phyloP scores from a whole-genome alignment of 2,329 filamentous ascomycete genomes.

The Pseudomassariella vexata region DNA sequence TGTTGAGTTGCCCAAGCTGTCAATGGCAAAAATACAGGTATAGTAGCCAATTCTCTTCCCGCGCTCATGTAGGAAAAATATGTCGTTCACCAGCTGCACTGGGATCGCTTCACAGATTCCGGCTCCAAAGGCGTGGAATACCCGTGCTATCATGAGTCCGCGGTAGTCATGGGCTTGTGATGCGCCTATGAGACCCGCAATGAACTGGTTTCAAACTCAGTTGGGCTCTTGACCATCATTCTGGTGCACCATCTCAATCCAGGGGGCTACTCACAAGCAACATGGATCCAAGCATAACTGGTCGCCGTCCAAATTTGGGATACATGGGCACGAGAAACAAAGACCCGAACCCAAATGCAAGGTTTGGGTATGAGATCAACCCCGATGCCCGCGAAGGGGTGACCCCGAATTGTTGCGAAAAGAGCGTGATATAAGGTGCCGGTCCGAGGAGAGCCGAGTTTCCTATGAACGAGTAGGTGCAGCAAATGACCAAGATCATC shows the following conservation, averaged over 20 bases:
- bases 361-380: conserved; percentile 54
- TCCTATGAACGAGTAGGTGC: conserved; percentile 52
- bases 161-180: conserved; percentile 28
- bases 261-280: conserved; percentile 20
- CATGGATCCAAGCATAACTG: conserved; percentile 35
- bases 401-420: conserved; percentile 44
- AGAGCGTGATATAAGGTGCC: conserved; percentile 52
- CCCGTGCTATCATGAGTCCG: conserved; percentile 31
- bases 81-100: conserved; percentile 38
- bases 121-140: conserved; percentile 33
- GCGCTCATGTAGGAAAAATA: conserved; percentile 40
- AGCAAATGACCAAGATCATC: conserved; percentile 47
- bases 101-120: conserved; percentile 39
- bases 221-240: too few species aligned
- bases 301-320: conserved; percentile 38
- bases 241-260: too few species aligned
- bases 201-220: conserved; percentile 22
- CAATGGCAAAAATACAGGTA: conserved; percentile 34
- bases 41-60: conserved; percentile 54
- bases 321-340: conserved; percentile 53
- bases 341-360: conserved; percentile 53
- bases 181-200: conserved; percentile 31
- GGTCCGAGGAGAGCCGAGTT: conserved; percentile 52
- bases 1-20: too few species aligned
- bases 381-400: conserved; percentile 45